Percentiles rank a stretch among this genome's conserved stretches.
Evolutionary conservation across 2,329 filamentous ascomycete species (phyloP).

Genomic region (Ophiostoma sp.): DNA sequence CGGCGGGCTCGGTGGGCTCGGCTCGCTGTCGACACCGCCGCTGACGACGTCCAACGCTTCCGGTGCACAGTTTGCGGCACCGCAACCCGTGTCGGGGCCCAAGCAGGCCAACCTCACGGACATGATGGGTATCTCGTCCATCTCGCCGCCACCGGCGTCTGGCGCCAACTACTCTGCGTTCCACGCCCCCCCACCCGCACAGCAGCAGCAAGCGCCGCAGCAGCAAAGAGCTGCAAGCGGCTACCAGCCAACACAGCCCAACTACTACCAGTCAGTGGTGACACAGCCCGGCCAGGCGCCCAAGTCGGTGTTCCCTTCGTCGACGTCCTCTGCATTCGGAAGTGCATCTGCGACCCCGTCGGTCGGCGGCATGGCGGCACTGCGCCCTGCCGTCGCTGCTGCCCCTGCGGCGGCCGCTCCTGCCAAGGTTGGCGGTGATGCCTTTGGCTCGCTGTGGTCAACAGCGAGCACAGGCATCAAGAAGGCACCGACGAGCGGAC

Average conservation of each 20-base stretch:
- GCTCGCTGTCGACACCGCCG: slow-evolving; percentile 41
- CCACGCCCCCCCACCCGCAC: slow-evolving; percentile 41
- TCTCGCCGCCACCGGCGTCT: slow-evolving; percentile 63
- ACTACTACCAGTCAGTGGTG: slow-evolving; percentile 84
- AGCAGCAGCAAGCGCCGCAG: slow-evolving; percentile 38
- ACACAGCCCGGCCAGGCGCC: slow-evolving; percentile 21
- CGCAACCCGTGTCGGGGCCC: slow-evolving; percentile 76
- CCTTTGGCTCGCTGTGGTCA: slow-evolving; percentile 83
- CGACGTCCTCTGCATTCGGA: slow-evolving; percentile 25
- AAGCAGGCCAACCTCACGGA: slow-evolving; percentile 75
- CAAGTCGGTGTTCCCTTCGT: slow-evolving; percentile 14
- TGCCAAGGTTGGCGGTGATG: slow-evolving; percentile 65
- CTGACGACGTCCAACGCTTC: slow-evolving; percentile 49
- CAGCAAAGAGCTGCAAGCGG: slow-evolving; percentile 48
- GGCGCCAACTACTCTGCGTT: slow-evolving; percentile 62
- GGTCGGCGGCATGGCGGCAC: slow-evolving; percentile 30
- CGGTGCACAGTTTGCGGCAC: slow-evolving; percentile 68
- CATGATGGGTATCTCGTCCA: slow-evolving; percentile 72
- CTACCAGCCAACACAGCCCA: slow-evolving; percentile 75
- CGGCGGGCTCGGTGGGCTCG: slow-evolving; percentile 40
- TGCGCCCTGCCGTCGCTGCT: slow-evolving; percentile 25
- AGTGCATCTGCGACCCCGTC: slow-evolving; percentile 26
- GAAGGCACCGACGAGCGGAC: slow-evolving; percentile 62
- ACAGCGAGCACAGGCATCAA: slow-evolving; percentile 68
- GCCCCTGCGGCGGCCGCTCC: slow-evolving; percentile 40